These are phyloP conservation scores for Nannochloropsis oceanica DNA, from an alignment of 108 stramenopile species.

Conservation along the genomic window DNA sequence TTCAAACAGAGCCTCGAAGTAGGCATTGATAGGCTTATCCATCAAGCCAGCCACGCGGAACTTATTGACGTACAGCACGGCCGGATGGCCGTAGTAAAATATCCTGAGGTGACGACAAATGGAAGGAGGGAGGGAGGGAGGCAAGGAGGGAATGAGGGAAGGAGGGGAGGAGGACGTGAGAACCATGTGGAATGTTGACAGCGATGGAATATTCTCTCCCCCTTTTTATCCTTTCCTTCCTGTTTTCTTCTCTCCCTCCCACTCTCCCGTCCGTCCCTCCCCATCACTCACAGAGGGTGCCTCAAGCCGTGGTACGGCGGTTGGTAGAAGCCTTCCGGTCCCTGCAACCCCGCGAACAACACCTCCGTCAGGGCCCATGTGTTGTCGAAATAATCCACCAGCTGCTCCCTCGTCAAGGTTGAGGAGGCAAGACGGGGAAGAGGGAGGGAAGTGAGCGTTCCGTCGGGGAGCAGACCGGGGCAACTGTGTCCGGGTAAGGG, in stretches of 20 bases:
- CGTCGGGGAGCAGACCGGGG: too few species aligned
- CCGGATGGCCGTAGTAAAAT: conserved; percentile 87
- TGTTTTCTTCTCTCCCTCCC: too few species aligned
- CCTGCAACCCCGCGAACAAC: conserved; percentile 68
- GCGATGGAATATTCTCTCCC: too few species aligned
- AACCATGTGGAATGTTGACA: background rate
- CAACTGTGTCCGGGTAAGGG: too few species aligned
- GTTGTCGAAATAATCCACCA: conserved; percentile 73
- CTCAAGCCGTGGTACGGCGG: conserved; percentile 19
- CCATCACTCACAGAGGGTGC: too few species aligned
- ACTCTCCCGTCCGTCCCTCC: too few species aligned
- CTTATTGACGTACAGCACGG: conserved; percentile 78
- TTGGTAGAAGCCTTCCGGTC: conserved; percentile 63
- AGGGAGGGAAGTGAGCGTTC: background rate
- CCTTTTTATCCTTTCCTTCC: too few species aligned
- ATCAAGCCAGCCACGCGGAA: conserved; percentile 65
- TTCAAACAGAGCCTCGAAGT: conserved; percentile 78
- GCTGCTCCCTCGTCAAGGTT: background rate
- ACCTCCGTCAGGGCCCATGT: conserved; percentile 75
- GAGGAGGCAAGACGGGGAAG: background rate
- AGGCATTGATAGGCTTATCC: conserved; percentile 11
- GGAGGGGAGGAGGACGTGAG: background rate
- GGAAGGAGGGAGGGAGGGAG: conserved; percentile 66
- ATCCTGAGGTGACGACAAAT: conserved; percentile 71
- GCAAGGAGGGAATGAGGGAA: too few species aligned